Base-by-base conservation (phyloP, 345 rosid genomes). In the Hibiscus syriacus region DNA sequence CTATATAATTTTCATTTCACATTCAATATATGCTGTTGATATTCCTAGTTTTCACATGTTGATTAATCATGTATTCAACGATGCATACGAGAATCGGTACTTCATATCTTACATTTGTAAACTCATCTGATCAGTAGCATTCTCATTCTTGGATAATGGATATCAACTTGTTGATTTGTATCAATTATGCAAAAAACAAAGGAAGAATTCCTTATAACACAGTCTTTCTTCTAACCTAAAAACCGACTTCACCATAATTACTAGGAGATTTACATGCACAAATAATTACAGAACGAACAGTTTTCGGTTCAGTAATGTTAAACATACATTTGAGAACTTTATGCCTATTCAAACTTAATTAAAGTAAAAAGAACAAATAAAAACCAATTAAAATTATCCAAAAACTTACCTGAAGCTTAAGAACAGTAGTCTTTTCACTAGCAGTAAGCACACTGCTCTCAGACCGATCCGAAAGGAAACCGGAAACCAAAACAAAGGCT, bases 401-500 rank as follows among this genome's bases (percentile, higher is more conserved):
- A 20, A 43, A 38, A 14, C 43, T 16, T 23, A 88, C 99, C 95
- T 93, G 99, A 70, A 94, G 87, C 84, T 94, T 89, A 60, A 94
- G 71, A 57, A 94, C 91, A 63, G 78, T 87, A 34, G 99, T 90
- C 79, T 81, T 90, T 72, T 86, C 88, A 9, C 87, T 80, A 67
- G 84, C 92, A 14, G 88, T 81, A 26, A 89, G 78, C 27, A 89
- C 72, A 55, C 85, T 81, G 41, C 77, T 82, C 12, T 84, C 92
- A 11, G 82, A 74, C 71, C 83, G 79, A 55, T 92, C 97, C 2
- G 95, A 92, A 17, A 92, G 82, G 45, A 92, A 82, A 14, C 93
- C 98, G 4, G 96, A 88, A 46, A 93, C 96, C 82, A 88, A 69
- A 74, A 90, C 73, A 78, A 88, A 90, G n/a, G 92, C 96, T 0